Conservation (phyloP, 495 filamentous ascomycete genomes). For the Hypoxylon fuscum region DNA sequence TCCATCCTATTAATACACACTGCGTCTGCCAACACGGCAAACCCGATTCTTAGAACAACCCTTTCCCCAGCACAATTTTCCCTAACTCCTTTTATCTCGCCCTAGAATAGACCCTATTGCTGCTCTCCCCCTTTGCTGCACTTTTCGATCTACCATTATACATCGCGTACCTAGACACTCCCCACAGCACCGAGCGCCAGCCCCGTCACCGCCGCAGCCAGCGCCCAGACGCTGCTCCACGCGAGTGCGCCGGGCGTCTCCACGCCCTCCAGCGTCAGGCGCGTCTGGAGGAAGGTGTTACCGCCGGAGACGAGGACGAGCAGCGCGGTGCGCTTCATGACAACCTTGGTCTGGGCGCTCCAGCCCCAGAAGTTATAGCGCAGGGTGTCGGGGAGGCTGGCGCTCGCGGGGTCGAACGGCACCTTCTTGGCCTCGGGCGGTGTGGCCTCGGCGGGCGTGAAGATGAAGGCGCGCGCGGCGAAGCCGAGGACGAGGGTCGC, state of each 20-base stretch:
- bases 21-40: neutral
- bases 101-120: neutral
- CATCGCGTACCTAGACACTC: conserved; percentile 42
- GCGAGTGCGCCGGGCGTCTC: conserved; percentile 71
- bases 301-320: conserved; percentile 63
- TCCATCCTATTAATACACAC: neutral
- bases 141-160: conserved; percentile 57
- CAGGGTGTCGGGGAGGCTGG: conserved; percentile 66
- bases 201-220: conserved; percentile 67
- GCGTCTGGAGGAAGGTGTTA: conserved; percentile 72
- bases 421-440: conserved; percentile 50
- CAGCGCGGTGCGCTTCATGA: conserved; percentile 69
- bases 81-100: neutral
- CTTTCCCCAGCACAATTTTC: neutral
- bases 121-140: conserved; percentile 39
- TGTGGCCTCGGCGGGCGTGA: conserved; percentile 70
- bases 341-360: conserved; percentile 69
- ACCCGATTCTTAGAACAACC: neutral
- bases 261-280: conserved; percentile 69
- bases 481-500: conserved; percentile 64
- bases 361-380: conserved; percentile 69
- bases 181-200: conserved; percentile 64
- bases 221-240: conserved; percentile 76
- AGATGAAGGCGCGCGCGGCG: conserved; percentile 76
- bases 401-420: conserved; percentile 63